Conservation (phyloP, 2,329 filamentous ascomycete genomes). For the Colletotrichum acutatum region DNA sequence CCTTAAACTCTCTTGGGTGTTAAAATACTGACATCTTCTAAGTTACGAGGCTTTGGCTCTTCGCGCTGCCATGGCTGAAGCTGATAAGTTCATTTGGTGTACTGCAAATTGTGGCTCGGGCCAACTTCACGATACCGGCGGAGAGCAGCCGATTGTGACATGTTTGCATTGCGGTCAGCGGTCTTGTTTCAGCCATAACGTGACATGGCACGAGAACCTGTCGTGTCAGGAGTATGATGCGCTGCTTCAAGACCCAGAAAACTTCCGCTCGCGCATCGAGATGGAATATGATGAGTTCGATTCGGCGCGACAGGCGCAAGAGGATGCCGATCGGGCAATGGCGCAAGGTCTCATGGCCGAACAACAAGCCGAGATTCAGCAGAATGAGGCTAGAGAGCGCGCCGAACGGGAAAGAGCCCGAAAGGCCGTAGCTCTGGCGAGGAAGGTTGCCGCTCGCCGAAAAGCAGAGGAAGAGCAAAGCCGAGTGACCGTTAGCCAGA, state of each 20-base stretch:
- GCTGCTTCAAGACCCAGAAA: constrained; percentile 49
- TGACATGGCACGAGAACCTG: constrained; percentile 54
- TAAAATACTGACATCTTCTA: background rate
- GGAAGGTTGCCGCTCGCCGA: constrained; percentile 36
- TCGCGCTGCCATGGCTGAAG: constrained; percentile 53
- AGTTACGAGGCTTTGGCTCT: constrained; percentile 57
- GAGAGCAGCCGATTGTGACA: constrained; percentile 51
- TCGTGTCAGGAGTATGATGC: constrained; percentile 56
- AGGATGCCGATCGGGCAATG: constrained; percentile 55
- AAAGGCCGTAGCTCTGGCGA: constrained; percentile 39
- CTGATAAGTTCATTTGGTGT: constrained; percentile 64
- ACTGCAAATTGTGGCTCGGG: constrained; percentile 62
- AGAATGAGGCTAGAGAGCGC: constrained; percentile 39
- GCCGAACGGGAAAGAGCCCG: constrained; percentile 41
- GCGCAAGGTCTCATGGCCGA: constrained; percentile 46
- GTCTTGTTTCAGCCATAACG: constrained; percentile 55
- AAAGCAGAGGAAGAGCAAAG: constrained; percentile 50
- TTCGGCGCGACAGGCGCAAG: constrained; percentile 56
- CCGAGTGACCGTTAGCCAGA: constrained; percentile 39
- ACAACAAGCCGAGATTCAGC: constrained; percentile 42
- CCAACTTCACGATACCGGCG: constrained; percentile 59
- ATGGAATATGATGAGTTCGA: constrained; percentile 55
- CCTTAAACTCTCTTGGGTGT: background rate
- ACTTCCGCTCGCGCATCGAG: constrained; percentile 51
- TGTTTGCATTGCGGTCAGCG: constrained; percentile 52